These are phyloP conservation scores for Fusarium caatingaense DNA, from an alignment of 2,329 filamentous ascomycete species.

Conservation along the genomic window DNA sequence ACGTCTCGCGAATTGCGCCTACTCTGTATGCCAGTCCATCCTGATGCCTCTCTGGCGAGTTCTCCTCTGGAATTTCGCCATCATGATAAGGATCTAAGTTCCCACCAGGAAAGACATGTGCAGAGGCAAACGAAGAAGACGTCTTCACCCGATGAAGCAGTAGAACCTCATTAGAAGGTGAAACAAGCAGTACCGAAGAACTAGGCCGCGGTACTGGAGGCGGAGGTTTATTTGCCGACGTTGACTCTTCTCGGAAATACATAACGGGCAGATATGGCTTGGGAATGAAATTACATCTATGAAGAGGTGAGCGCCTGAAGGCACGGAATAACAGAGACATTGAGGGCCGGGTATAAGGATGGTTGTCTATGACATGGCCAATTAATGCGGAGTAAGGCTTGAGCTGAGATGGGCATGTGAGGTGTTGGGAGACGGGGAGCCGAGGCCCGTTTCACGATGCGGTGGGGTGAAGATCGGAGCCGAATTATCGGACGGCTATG, in stretches of 20 bases:
- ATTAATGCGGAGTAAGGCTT: constrained; percentile 4
- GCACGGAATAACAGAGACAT: constrained; percentile 32
- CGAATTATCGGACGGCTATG: constrained; percentile 18
- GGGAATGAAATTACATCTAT: constrained; percentile 14
- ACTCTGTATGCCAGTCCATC: constrained; percentile 82
- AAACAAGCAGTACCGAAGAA: constrained; percentile 85
- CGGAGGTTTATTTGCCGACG: constrained; percentile 39
- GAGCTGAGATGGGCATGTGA: constrained; percentile 26
- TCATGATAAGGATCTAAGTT: constrained; percentile 84
- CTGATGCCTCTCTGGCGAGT: constrained; percentile 68
- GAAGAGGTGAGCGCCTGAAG: constrained; percentile 24
- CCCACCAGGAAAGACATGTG: constrained; percentile 95
- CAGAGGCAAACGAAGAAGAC: constrained; percentile 86
- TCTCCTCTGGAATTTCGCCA: constrained; percentile 62
- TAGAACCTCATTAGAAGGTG: constrained; percentile 86
- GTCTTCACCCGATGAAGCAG: constrained; percentile 87
- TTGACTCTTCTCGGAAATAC: constrained; percentile 28
- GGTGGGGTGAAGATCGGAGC: constrained; percentile 22
- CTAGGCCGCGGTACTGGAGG: constrained; percentile 68
- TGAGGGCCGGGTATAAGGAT: constrained; percentile 6
- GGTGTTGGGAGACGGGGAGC: constrained; percentile 35
- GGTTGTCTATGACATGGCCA: not conserved
- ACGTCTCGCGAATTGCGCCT: constrained; percentile 89
- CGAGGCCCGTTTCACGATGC: constrained; percentile 40
- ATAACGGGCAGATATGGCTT: constrained; percentile 17